Evolutionary conservation across 2,329 filamentous ascomycete species (phyloP).

Genomic region (Penicillium decumbens): DNA sequence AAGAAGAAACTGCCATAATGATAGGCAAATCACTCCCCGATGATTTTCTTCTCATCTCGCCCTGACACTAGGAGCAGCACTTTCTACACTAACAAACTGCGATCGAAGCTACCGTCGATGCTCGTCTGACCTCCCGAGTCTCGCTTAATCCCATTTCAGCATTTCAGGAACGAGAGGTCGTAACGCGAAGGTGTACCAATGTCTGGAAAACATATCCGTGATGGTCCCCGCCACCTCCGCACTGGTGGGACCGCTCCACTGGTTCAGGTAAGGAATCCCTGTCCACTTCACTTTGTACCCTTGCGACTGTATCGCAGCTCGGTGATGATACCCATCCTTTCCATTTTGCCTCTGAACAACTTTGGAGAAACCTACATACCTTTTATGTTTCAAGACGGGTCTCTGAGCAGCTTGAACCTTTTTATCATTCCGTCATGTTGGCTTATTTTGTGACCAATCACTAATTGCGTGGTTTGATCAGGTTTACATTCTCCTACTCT

Average conservation of each 20-base stretch:
- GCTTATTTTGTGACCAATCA: neutral
- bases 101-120: neutral
- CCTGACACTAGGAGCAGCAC: neutral
- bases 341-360: conserved; percentile 9
- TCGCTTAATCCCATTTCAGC: neutral
- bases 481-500: neutral
- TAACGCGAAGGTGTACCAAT: neutral
- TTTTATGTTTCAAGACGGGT: conserved; percentile 26
- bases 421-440: neutral
- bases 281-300: neutral
- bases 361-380: conserved; percentile 18
- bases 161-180: neutral
- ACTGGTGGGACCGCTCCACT: conserved; percentile 8
- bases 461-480: neutral
- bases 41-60: neutral
- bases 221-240: conserved; percentile 1
- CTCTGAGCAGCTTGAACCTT: conserved; percentile 16
- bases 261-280: conserved; percentile 13
- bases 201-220: neutral
- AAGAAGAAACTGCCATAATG: neutral
- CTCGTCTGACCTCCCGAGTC: neutral
- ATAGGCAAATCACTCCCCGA: neutral
- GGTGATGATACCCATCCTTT: conserved; percentile 17
- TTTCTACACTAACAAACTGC: neutral
- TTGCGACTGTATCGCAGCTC: conserved; percentile 3